Base-by-base conservation (phyloP, 176 grass and related monocot genomes). In the Puccinellia tenuiflora region DNA sequence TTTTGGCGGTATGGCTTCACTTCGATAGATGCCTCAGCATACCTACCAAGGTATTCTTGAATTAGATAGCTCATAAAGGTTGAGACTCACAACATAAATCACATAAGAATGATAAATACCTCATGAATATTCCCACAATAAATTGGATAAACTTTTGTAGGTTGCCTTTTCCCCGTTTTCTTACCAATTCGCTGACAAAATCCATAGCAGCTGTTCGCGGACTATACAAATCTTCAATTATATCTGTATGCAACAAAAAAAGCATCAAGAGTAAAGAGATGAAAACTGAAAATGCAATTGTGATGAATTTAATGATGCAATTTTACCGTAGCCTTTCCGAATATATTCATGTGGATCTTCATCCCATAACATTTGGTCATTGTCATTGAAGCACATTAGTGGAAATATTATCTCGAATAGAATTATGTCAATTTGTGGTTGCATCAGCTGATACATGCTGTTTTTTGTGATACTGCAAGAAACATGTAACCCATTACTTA, bases 281-380 rank as follows among this genome's bases (percentile, higher is more conserved):
- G 3, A 73, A 73, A 78, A 18, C 10, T 43, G 67, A 46, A 65
- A 5, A 40, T 50, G 77, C 51, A 47, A 83, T 10, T 29, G 38
- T 68, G 45, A 84, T 29, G 40, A 71, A 66, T 8, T 31, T 78
- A n/a, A 77, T 21, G 51, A 35, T 33, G 21, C n/a, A 83, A 81
- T 56, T 64, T 78, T 86, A 97, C 94, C 94, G 88, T 97, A 97
- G 57, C 94, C 94, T 88, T 97, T 97, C 46, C 91, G 83, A 84
- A 97, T 91, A 86, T 97, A 97, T 79, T 97, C 94, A 82, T 93
- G 91, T 71, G 94, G 91, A 90, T 97, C 94, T 81, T 97, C 94
- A 54, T 79, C 86, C 94, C 94, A 97, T 77, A 97, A 90, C 31
- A 80, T 90, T 85, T 97, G 91, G 42, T 97, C 94, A 62, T 87